Evolutionary conservation across 495 filamentous ascomycete species (phyloP), one percentile per base, ranked within the genome.

Genomic region (Gamarada debralockiae): DNA sequence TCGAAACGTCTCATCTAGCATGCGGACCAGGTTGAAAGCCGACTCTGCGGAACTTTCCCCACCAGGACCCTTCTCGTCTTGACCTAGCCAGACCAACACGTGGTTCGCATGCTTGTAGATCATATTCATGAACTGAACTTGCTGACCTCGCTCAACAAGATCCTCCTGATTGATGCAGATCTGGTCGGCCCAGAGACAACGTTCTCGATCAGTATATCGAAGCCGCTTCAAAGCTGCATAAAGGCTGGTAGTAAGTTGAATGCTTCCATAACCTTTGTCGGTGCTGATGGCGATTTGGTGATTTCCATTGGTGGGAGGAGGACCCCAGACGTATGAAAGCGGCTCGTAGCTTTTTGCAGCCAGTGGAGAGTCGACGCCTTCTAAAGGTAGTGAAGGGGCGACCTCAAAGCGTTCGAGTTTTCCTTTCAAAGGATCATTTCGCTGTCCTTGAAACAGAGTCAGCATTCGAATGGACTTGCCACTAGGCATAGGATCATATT

Each of bases 111-210:
- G 21, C 21, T 41, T 45, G 43, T 56, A 62, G 25, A 59, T 56
- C 3, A 42, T 31, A 36, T 47, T 51, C 59, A 62, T 62, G 12
- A 49, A 41, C 22, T 54, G 43, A n/a, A 62, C 57, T 37, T 62
- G 57, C 21, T 46, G 13, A 17, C 48, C 38, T 48, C 57, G 22
- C 41, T 62, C 59, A 3, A 23, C 24, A 3, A 23, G 10, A 47
- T 62, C 59, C n/a, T 53, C 45, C 42, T 59, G 52, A 34, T 61
- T 53, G 42, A 65, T 58, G 7, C 37, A 54, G 10, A 65, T 48
- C 10, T 49, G 52, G 52, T 64, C 50, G 55, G 62, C 25, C 61
- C 62, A 27, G 57, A 60, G 3, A 53, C 62, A 33, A 54, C 48
- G 34, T 56, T 61, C 42, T 61, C 60, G 50, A 64, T 64, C 36